Evolutionary conservation across 2,329 filamentous ascomycete species (phyloP), one percentile per base, ranked within the genome.

Genomic region (Dactylellina sp.): DNA sequence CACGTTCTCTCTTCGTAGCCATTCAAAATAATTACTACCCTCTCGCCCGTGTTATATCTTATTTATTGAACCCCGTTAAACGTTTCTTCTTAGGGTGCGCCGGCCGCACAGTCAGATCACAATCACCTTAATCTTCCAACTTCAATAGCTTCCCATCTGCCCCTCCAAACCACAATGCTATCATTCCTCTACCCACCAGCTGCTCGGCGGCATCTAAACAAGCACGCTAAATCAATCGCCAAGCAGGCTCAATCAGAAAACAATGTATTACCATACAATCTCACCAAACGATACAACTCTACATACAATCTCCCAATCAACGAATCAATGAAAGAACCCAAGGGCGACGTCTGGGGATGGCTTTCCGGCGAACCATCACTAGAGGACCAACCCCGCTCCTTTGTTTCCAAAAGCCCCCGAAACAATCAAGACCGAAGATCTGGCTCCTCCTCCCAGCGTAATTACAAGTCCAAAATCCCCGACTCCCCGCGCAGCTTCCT

Each of bases 181-280:
- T 65, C 68, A 4, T 72, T 72, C 35, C 55, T 72, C 11, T 72
- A 72, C 49, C 68, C 68, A 0, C 14, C 53, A 3, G 44, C 25
- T n/a, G 39, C 68, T 2, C 47, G 68, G 25, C 44, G 60, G 20
- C 49, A 55, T 25, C 5, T 65, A 22, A 22, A 18, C 12, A 40
- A 49, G 4, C 28, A 37, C 7, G 18, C 39, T 6, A 24, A 44
- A 12, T 18, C 46, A 6, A 6, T 64, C 24, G 16, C 39, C 12
- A 37, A 32, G 5, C 14, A 7, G 1, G 12, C 22, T 24, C 18
- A 18, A 2, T 11, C 47, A 50, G 44, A 40, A 1, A 46, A 3
- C 5, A 7, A 5, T 3, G 18, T 24, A 40, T n/a, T 12, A 47
- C 28, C 24, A 44, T 24, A 1, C 6, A n/a, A 37, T 47, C 44